Conservation (phyloP, 169 alveolate species). For the Babesia bigemina region DNA sequence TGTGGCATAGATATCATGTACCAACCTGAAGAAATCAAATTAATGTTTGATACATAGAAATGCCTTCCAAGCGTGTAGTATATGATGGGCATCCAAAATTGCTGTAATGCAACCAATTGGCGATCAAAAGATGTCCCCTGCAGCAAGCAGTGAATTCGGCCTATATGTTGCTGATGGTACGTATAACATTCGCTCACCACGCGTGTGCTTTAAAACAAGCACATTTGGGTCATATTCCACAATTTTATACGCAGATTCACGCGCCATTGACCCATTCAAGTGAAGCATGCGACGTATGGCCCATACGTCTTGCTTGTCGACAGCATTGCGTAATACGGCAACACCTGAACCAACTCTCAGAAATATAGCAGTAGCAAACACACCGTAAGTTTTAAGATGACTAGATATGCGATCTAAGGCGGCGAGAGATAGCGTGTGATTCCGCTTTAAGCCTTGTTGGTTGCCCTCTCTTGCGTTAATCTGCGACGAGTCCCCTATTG, state of each 20-base stretch:
- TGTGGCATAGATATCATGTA: not conserved
- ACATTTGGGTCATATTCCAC: conserved; percentile 60
- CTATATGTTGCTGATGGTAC: not conserved
- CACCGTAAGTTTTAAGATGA: conserved; percentile 20
- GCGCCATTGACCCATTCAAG: conserved; percentile 46
- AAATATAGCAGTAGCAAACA: not conserved
- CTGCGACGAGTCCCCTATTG: conserved; percentile 23
- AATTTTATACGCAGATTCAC: conserved; percentile 49
- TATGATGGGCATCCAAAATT: conserved; percentile 61
- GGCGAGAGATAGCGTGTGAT: conserved; percentile 2
- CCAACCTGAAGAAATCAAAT: conserved; percentile 55
- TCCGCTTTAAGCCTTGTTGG: not conserved
- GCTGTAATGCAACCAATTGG: conserved; percentile 41
- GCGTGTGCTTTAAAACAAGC: conserved; percentile 39
- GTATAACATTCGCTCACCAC: conserved; percentile 25
- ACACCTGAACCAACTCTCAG: conserved; percentile 17
- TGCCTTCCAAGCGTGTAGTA: conserved; percentile 33
- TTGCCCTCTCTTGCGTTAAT: not conserved
- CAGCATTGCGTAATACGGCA: conserved; percentile 64
- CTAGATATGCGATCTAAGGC: conserved; percentile 7
- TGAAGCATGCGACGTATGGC: conserved; percentile 25
- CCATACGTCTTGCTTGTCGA: conserved; percentile 27
- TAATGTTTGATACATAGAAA: conserved; percentile 44
- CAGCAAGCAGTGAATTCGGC: conserved; percentile 54
- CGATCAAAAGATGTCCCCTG: conserved; percentile 55